Evolutionary conservation across 169 alveolate species (phyloP).

Genomic region (Eimeria brunetti): DNA sequence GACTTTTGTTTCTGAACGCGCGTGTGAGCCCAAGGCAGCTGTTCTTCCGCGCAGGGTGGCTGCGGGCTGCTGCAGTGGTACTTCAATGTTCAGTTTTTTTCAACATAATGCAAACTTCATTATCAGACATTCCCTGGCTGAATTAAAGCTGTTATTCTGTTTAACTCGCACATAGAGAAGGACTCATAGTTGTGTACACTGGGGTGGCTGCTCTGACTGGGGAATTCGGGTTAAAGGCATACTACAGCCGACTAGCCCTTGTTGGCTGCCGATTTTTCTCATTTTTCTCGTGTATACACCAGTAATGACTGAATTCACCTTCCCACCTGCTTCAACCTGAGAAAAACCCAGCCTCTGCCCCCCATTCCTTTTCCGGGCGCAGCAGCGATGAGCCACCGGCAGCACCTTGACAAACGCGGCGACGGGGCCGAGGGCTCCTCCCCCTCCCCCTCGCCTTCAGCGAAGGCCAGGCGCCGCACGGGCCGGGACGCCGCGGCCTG

Average conservation of each 20-base stretch:
- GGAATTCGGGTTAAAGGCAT: neutral
- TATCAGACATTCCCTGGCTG: neutral
- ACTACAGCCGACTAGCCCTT: neutral
- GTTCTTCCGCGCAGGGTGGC: neutral
- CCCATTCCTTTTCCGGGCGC: neutral
- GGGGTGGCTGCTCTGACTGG: neutral
- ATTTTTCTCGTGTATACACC: too few relatives aligned
- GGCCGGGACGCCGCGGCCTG: slow-evolving; percentile 46
- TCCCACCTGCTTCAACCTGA: too few relatives aligned
- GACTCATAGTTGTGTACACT: neutral
- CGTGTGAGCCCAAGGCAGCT: neutral
- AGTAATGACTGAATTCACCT: too few relatives aligned
- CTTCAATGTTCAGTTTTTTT: neutral
- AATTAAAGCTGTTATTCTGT: neutral
- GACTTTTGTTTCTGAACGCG: neutral
- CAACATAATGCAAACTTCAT: neutral
- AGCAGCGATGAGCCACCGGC: neutral
- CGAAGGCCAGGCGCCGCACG: neutral
- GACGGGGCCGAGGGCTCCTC: neutral
- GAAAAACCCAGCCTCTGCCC: too few relatives aligned
- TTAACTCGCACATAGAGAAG: neutral
- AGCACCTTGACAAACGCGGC: slow-evolving; percentile 19
- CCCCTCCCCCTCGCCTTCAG: slow-evolving; percentile 22
- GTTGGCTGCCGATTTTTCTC: neutral
- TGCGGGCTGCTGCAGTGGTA: neutral